Conservation (phyloP, 768 basidiomycete species). For the Kwoniella dejecticola region DNA sequence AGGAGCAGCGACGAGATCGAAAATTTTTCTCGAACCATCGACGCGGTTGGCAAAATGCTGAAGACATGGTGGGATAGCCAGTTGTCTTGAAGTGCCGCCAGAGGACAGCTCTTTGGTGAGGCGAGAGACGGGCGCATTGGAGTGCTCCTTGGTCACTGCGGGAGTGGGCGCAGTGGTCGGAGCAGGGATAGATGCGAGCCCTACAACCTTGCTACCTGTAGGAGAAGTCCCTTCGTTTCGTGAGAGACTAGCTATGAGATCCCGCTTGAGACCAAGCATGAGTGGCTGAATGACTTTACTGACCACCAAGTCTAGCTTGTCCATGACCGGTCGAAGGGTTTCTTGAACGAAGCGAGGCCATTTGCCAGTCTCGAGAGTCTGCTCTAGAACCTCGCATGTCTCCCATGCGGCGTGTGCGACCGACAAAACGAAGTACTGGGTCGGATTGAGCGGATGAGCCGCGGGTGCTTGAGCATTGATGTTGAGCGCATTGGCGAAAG, state of each 20-base stretch:
- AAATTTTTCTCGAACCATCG: conserved; percentile 46
- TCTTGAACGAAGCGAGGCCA: conserved; percentile 54
- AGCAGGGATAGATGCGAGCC: conserved; percentile 37
- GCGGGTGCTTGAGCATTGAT: conserved; percentile 59
- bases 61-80: conserved; percentile 48
- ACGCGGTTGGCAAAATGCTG: conserved; percentile 52
- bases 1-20: conserved; percentile 51
- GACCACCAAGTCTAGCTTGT: conserved; percentile 54
- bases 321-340: conserved; percentile 53
- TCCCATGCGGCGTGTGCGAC: conserved; percentile 56
- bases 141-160: conserved; percentile 33
- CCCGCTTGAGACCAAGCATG: conserved; percentile 46
- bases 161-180: conserved; percentile 24
- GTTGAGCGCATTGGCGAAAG: conserved; percentile 76
- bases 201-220: conserved; percentile 42
- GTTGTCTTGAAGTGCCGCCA: conserved; percentile 30
- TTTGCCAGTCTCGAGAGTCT: conserved; percentile 46
- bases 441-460: conserved; percentile 46
- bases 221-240: conserved; percentile 45
- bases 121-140: conserved; percentile 21
- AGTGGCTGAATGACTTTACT: conserved; percentile 54
- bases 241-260: conserved; percentile 37
- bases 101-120: conserved; percentile 44
- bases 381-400: conserved; percentile 54
- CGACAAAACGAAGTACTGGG: conserved; percentile 49